Evolutionary conservation across 2,329 filamentous ascomycete species (phyloP), one percentile per base, ranked within the genome.

Genomic region (Fusarium aywerte): DNA sequence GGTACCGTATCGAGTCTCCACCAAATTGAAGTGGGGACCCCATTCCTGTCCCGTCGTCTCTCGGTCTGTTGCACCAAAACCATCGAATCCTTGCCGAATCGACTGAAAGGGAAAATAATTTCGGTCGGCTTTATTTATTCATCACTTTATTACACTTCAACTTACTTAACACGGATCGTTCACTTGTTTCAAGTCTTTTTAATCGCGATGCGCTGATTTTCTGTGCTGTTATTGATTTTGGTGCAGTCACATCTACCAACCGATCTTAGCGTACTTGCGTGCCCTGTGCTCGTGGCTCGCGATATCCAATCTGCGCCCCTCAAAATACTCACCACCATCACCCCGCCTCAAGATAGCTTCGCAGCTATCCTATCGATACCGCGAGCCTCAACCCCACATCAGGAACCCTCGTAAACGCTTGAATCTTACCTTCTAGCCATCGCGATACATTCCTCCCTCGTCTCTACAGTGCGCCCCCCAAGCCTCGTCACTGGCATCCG

Each of bases 331-430:
- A 63, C 51, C 56, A 61, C 57, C 62, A 52, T 59, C 70, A 74
- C 71, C 72, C 71, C 72, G 72, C 72, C 72, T 63, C 59, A 35
- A 64, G 52, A 40, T 63, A 64, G 60, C 60, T 68, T 69, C 51
- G 39, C 52, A 61, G 57, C 47, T 58, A 65, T 72, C 63, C 43
- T 72, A 73, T 73, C 68, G 59, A 73, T 69, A 72, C 67, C 58
- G 45, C 47, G 49, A 58, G 51, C 56, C 54, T 52, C 48, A 38
- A 54, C 52, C 49, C 60, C 60, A 51, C 67, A 40, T 56, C 49
- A 43, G 56, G 25, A 43, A 43, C 32, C 48, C 35, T 50, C 11
- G 13, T 16, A 52, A 23, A n/a, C 36, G 16, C 25, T 27, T 31
- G 31, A 15, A 54, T 36, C 20, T 44, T 32, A 35, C 25, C 53